Percentiles rank a stretch among this genome's conserved stretches.
Evolutionary conservation across 495 filamentous ascomycete species (phyloP).

Genomic region (Ascodesmis nigricans): DNA sequence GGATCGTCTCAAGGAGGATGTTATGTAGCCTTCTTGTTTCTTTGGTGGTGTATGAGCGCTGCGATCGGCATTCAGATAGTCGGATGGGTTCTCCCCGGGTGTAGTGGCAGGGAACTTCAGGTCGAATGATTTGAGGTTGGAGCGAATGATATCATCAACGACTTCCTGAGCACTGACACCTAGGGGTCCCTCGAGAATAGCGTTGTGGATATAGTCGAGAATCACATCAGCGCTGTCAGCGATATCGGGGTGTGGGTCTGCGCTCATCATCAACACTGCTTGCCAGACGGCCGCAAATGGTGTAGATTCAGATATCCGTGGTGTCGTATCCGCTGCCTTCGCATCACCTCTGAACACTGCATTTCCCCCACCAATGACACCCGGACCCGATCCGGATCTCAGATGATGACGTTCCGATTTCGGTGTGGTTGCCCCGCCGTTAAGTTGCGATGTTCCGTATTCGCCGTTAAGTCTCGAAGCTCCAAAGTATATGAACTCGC

Average conservation of each 20-base stretch:
- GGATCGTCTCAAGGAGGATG: conserved; percentile 39
- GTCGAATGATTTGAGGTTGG: conserved; percentile 15
- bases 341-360: conserved; percentile 5
- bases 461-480: conserved; percentile 2
- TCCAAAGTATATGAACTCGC: conserved; percentile 29
- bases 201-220: conserved; percentile 61
- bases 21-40: conserved; percentile 44
- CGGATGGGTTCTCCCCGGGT: conserved; percentile 25
- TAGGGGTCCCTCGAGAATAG: conserved; percentile 54
- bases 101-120: conserved; percentile 25
- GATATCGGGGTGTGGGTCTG: conserved; percentile 87
- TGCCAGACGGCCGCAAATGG: conserved; percentile 88
- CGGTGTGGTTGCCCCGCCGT: not conserved
- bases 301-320: conserved; percentile 53
- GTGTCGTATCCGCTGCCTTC: conserved; percentile 13
- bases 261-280: conserved; percentile 67
- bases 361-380: conserved; percentile 10
- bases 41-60: no score
- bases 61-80: no score
- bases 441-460: conserved; percentile 2
- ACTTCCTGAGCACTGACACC: conserved; percentile 42
- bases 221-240: conserved; percentile 60
- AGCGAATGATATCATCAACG: conserved; percentile 52
- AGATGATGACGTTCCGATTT: conserved; percentile 10
- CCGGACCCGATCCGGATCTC: conserved; percentile 14